Evolutionary conservation across 345 rosid species (phyloP).

Genomic region (Pistacia atlantica): DNA sequence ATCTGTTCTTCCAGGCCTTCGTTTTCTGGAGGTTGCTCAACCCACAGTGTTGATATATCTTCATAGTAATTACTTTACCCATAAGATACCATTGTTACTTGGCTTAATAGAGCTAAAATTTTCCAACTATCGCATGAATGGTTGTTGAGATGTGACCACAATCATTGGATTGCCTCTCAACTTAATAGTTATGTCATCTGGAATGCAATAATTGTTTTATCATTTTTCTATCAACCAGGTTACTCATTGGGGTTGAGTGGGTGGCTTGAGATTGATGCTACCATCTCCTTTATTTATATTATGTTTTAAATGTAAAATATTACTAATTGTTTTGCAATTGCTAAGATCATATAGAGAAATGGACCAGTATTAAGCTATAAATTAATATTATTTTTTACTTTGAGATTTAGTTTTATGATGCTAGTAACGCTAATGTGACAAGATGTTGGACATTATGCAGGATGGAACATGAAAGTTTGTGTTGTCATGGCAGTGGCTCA

Average conservation of each 20-base stretch:
- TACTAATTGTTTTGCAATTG: not conserved
- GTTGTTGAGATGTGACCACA: not conserved
- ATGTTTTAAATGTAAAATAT: not conserved
- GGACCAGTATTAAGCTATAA: too few relatives aligned
- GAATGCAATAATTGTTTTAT: not conserved
- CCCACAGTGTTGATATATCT: too few relatives aligned
- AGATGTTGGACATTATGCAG: slow-evolving; percentile 34
- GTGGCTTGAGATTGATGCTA: not conserved
- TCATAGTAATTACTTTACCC: too few relatives aligned
- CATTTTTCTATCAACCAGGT: not conserved
- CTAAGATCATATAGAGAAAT: not conserved
- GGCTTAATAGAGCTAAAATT: not conserved
- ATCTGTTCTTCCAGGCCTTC: not conserved
- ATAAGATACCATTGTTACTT: too few relatives aligned
- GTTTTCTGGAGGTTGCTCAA: slow-evolving; percentile 23
- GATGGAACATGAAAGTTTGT: slow-evolving; percentile 72
- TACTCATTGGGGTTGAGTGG: too few relatives aligned
- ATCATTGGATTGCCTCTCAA: not conserved
- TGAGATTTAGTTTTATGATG: not conserved
- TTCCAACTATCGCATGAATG: not conserved
- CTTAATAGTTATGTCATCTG: not conserved
- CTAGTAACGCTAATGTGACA: not conserved
- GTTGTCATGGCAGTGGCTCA: slow-evolving; percentile 56
- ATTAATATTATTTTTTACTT: not conserved
- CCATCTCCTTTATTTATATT: not conserved